phyloP scores from a whole-genome alignment of 73 alveolate genomes.

The Paramecium sexaurelia region DNA sequence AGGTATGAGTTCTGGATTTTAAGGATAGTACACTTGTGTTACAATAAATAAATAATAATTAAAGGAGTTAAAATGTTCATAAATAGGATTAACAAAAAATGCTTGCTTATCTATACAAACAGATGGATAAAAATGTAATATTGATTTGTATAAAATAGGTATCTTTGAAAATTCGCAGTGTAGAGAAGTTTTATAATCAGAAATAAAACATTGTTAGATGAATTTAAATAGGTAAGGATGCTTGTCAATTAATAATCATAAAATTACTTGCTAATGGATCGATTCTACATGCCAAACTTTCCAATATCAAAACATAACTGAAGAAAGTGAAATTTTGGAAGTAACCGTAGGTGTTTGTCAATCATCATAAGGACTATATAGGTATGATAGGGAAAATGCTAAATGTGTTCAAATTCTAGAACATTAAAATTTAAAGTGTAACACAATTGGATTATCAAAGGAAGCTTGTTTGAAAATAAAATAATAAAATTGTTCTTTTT shows the following conservation, averaged over 20 bases:
- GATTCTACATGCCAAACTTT: neutral
- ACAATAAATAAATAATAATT: neutral
- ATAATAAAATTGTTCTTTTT: neutral
- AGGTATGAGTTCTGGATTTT: neutral
- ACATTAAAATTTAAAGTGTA: neutral
- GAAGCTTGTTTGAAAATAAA: neutral
- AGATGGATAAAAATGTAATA: neutral
- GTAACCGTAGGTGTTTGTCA: neutral
- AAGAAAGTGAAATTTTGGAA: neutral
- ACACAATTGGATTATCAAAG: neutral
- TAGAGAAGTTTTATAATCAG: neutral
- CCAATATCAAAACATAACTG: neutral
- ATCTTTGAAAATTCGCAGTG: neutral
- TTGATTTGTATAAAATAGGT: neutral
- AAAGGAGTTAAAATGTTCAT: neutral
- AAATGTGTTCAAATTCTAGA: neutral
- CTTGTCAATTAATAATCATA: neutral
- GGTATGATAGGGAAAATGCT: neutral
- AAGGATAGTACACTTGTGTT: neutral
- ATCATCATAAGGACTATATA: neutral
- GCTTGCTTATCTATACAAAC: neutral
- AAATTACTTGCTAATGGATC: neutral
- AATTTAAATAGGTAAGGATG: neutral
- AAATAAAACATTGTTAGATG: neutral
- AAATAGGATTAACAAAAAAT: neutral